These are phyloP conservation scores for Phytophthora agathidicida DNA, from an alignment of 352 stramenopile species.

Conservation along the genomic window DNA sequence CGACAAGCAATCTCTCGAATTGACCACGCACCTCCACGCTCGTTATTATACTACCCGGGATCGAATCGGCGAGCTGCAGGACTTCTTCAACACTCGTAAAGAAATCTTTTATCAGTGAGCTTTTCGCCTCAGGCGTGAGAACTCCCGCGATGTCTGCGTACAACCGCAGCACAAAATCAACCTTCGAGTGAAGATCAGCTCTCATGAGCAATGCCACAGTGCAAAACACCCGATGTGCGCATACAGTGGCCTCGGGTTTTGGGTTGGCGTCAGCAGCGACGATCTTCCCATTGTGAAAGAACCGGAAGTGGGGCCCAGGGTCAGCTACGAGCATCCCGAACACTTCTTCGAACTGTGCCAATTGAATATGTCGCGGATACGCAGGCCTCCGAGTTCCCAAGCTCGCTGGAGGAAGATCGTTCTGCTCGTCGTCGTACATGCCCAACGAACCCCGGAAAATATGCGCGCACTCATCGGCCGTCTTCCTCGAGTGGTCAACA, in stretches of 20 bases:
- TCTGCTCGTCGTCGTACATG: conserved; percentile 36
- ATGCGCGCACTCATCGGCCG: conserved; percentile 59
- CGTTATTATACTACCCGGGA: conserved; percentile 17
- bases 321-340: conserved; percentile 78
- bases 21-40: conserved; percentile 23
- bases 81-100: conserved; percentile 45
- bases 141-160: conserved; percentile 55
- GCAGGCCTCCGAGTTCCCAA: conserved; percentile 12
- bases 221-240: conserved; percentile 66
- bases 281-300: conserved; percentile 49
- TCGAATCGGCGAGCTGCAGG: conserved; percentile 41
- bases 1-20: neutral
- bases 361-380: conserved; percentile 57
- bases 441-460: conserved; percentile 48
- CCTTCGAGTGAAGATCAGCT: conserved; percentile 61
- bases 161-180: conserved; percentile 61
- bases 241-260: conserved; percentile 32
- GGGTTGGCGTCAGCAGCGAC: conserved; percentile 15
- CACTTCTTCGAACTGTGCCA: conserved; percentile 71
- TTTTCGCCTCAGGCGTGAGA: conserved; percentile 50
- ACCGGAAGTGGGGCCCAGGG: conserved; percentile 66
- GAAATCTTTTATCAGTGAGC: conserved; percentile 52
- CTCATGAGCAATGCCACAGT: conserved; percentile 56
- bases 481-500: conserved; percentile 47
- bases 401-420: conserved; percentile 2